Base-by-base conservation (phyloP, 305 asterid species). In the Solanum hybrid region DNA sequence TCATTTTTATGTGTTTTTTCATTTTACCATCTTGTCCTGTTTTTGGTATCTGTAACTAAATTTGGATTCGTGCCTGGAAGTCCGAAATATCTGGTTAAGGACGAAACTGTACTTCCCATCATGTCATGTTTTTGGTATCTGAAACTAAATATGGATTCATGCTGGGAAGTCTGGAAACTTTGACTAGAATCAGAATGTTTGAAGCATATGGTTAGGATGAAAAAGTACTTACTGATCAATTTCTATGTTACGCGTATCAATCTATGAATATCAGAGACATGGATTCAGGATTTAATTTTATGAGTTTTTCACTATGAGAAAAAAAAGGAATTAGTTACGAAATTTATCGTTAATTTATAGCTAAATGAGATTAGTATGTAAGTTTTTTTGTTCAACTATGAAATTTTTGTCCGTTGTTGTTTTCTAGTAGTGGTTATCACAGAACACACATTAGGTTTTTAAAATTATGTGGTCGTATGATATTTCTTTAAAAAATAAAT, bases 191-290 rank as follows among this genome's bases (percentile, higher is more conserved):
- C 6, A 24, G 9, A 71, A 71, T 71, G 13, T 66, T 6, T 71
- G 34, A 72, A 13, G 0, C 36, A 27, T 72, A 0, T 72, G 22
- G 2, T 26, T 26, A 71, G 1, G 12, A 73, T 29, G 79, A 15
- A 75, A 0, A 2, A 31, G 24, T 75, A 15, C 4, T 15, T 75
- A 15, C 5, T 5, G 6, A 1, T 7, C 0, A 27, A 27, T 73
- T 75, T 75, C 26, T 15, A 75, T 75, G 12, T 32, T 32, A 76
- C 0, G 1, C 8, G 0, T 15, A 14, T 29, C 3, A 75, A 76
- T 32, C 13, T 14, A 13, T 72, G 36, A 56, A 64, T 7, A 32
- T 19, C 27, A 22, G 6, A 64, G 26, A 22, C 72, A 9, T 22
- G 5, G 19, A 35, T 36, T 78, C 10, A 35, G 2, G 9, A 77